These are phyloP conservation scores for Omphalotus guepiniiformis DNA, from an alignment of 768 basidiomycete species.

Conservation along the genomic window DNA sequence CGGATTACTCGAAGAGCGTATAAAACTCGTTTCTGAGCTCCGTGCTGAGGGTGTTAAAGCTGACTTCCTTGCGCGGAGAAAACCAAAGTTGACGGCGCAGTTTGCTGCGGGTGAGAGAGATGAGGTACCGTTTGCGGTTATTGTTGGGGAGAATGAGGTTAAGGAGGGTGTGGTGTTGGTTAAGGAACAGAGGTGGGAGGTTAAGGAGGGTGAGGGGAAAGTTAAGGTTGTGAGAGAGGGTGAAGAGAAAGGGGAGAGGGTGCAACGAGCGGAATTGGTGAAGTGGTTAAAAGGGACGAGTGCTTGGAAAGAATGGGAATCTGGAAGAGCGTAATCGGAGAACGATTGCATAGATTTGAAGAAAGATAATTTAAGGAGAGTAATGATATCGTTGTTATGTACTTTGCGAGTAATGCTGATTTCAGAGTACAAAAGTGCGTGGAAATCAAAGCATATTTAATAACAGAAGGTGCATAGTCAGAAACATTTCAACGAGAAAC, in stretches of 20 bases:
- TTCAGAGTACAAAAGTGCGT: no score
- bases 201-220: constrained; percentile 71
- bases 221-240: constrained; percentile 58
- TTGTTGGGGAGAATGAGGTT: constrained; percentile 86
- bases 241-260: constrained; percentile 60
- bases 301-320: constrained; percentile 41
- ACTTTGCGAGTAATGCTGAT: no score
- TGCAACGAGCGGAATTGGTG: constrained; percentile 58
- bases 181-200: constrained; percentile 86
- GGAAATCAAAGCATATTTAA: no score
- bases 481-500: no score
- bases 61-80: constrained; percentile 90
- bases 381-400: no score
- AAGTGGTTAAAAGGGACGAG: constrained; percentile 54
- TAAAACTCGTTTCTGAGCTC: constrained; percentile 73
- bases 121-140: constrained; percentile 88
- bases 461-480: no score
- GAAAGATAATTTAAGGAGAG: no score
- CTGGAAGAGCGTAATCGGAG: constrained; percentile 21
- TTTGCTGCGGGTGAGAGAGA: constrained; percentile 90
- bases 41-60: constrained; percentile 89
- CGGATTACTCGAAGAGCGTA: constrained; percentile 81
- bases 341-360: no score
- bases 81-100: constrained; percentile 84
- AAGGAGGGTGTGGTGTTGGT: constrained; percentile 82